Evolutionary conservation across 129 eudicot genomes (phyloP), one percentile per base, ranked within the genome.

Genomic region (Flaveria sonorensis): DNA sequence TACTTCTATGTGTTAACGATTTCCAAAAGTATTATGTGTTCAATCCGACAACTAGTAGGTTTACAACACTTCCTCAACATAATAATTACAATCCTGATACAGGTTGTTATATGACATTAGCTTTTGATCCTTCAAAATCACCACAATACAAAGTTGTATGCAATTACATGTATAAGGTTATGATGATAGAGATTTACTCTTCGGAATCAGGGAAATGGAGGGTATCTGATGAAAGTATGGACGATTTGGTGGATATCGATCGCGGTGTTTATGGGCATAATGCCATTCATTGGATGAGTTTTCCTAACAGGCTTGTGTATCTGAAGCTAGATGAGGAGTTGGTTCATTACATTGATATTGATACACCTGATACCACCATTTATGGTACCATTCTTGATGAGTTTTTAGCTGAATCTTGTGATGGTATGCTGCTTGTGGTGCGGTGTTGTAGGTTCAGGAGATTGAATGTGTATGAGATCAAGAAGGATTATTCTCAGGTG

Each of bases 341-440:
- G 48, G 63, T 74, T 4, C 67, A 56, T 61, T 55, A 74, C 20
- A 46, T 83, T 24, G 87, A 83, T 13, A 69, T 63, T 24, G 67
- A 79, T 61, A 68, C 77, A n/a, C 81, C 82, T 7, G 76, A 83
- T 63, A 80, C 87, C 6, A 70, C 76, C 8, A 46, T 59, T 24
- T 70, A 74, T 7, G 77, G 81, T 12, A 73, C 86, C 1, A 68
- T 73, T 52, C 75, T 80, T 16, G 84, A 80, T 28, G 84, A 80
- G 53, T 80, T 80, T 68, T 53, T 80, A 42, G 69, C 84, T 1
- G 84, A 80, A 21, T 80, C 75, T 19, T n/a, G 64, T 56, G 84
- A 80, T 18, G 84, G 84, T 11, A 80, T 80, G 84, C 70, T 80
- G 26, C 84, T 80, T 73, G 79, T 80, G 32, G 84, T n/a, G n/a